Evolutionary conservation across 805 yeast species (phyloP).

Genomic region (Yamadazyma insecticola): DNA sequence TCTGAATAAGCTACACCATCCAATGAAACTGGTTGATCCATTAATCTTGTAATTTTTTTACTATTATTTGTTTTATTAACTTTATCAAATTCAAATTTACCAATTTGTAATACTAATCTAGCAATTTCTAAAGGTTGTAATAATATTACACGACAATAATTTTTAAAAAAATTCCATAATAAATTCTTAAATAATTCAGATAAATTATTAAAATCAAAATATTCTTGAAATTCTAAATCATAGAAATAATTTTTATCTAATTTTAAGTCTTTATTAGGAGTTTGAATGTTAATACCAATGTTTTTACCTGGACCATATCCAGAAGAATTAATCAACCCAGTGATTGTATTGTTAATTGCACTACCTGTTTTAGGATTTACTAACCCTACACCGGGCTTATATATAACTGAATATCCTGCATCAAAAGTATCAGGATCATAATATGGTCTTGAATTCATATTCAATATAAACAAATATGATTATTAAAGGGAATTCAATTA

Average conservation of each 20-base stretch:
- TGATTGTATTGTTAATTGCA: constrained; percentile 27
- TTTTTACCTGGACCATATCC: constrained; percentile 10
- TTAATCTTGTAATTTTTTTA: constrained; percentile 10
- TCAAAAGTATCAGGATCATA: constrained; percentile 64
- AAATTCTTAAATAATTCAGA: constrained; percentile 54
- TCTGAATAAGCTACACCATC: constrained; percentile 11
- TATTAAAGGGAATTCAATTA: too few species aligned
- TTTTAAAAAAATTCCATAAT: constrained; percentile 56
- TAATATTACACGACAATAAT: constrained; percentile 63
- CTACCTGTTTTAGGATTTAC: constrained; percentile 41
- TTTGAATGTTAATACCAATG: constrained; percentile 10
- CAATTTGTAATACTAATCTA: constrained; percentile 74
- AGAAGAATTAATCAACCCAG: constrained; percentile 10
- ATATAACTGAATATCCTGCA: constrained; percentile 58
- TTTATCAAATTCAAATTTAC: constrained; percentile 44
- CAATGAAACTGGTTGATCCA: constrained; percentile 10
- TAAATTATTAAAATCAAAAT: constrained; percentile 56
- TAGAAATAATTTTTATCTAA: constrained; percentile 42
- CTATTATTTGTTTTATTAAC: constrained; percentile 10
- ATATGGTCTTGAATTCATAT: constrained; percentile 65
- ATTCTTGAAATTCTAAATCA: constrained; percentile 63
- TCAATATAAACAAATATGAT: too few species aligned
- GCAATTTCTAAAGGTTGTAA: constrained; percentile 89
- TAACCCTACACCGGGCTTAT: constrained; percentile 59
- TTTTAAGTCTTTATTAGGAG: constrained; percentile 7